Evolutionary conservation across 2,329 filamentous ascomycete species (phyloP).

Genomic region (Fusarium fujikuroi): DNA sequence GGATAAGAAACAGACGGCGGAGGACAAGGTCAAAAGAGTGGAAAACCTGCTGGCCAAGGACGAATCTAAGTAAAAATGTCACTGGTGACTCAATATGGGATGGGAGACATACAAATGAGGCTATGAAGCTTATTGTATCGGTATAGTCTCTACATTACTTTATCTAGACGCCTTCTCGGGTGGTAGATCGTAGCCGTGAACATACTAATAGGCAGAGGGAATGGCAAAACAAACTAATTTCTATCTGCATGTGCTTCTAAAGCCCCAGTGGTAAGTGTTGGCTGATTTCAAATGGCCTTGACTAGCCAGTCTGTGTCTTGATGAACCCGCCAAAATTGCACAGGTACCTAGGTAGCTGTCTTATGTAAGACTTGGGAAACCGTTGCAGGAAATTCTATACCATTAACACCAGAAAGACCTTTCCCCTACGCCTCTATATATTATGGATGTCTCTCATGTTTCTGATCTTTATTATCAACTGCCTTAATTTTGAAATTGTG

Average conservation of each 20-base stretch:
- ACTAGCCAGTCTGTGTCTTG: neutral
- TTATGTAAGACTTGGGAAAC: neutral
- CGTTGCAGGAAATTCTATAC: neutral
- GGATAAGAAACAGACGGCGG: conserved; percentile 84
- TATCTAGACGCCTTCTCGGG: neutral
- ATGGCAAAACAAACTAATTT: neutral
- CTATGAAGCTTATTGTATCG: neutral
- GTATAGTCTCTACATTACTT: neutral
- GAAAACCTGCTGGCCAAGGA: conserved; percentile 58
- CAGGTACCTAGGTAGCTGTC: neutral
- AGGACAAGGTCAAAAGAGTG: conserved; percentile 79
- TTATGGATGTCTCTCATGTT: neutral
- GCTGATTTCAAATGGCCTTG: neutral
- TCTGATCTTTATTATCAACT: neutral
- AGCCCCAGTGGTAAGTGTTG: neutral
- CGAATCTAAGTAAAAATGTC: conserved; percentile 15
- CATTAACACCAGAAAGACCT: neutral
- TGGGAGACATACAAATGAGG: neutral
- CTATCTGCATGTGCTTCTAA: neutral
- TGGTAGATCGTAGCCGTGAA: neutral
- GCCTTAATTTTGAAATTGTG: neutral
- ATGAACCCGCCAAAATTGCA: neutral
- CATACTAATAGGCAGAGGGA: neutral
- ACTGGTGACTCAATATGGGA: neutral
- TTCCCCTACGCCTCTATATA: neutral